phyloP scores from a whole-genome alignment of 2,329 filamentous ascomycete genomes.

The Blastomyces emzantsi region DNA sequence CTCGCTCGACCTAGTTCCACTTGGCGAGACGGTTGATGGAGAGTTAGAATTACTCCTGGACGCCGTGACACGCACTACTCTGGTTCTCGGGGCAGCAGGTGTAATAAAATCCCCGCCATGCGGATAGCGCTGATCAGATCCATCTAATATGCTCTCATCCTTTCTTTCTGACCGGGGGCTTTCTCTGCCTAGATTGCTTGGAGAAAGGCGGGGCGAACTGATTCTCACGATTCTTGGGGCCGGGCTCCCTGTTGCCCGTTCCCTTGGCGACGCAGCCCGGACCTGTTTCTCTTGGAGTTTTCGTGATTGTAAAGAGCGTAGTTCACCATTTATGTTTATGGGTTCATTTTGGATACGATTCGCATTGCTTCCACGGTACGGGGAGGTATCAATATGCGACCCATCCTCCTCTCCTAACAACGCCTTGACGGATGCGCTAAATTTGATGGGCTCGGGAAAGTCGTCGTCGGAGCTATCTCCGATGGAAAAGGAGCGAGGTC shows the following conservation, averaged over 20 bases:
- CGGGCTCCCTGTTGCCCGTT: constrained; percentile 34
- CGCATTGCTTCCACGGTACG: constrained; percentile 30
- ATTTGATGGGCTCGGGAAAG: constrained; percentile 81
- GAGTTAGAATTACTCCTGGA: constrained; percentile 36
- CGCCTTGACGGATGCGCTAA: constrained; percentile 85
- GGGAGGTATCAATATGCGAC: constrained; percentile 47
- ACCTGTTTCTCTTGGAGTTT: constrained; percentile 25
- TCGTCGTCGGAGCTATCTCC: constrained; percentile 94
- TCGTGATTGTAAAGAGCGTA: constrained; percentile 1
- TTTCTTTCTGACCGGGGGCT: constrained; percentile 32
- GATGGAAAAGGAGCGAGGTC: constrained; percentile 11
- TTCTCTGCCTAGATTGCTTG: constrained; percentile 29
- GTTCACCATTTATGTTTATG: constrained; percentile 8
- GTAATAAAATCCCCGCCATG: constrained; percentile 36
- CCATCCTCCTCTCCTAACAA: constrained; percentile 54
- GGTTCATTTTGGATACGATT: constrained; percentile 14
- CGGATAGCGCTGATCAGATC: constrained; percentile 5
- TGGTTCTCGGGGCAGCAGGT: constrained; percentile 37
- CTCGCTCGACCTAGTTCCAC: constrained; percentile 26
- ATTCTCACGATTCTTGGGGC: constrained; percentile 35
- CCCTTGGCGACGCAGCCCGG: constrained; percentile 30
- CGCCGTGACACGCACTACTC: constrained; percentile 35
- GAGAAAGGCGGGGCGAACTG: constrained; percentile 21
- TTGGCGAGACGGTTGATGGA: constrained; percentile 31
- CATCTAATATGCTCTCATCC: constrained; percentile 22